These are phyloP conservation scores for Trichaptum fuscoviolaceum DNA, from an alignment of 768 basidiomycete species.

Conservation along the genomic window DNA sequence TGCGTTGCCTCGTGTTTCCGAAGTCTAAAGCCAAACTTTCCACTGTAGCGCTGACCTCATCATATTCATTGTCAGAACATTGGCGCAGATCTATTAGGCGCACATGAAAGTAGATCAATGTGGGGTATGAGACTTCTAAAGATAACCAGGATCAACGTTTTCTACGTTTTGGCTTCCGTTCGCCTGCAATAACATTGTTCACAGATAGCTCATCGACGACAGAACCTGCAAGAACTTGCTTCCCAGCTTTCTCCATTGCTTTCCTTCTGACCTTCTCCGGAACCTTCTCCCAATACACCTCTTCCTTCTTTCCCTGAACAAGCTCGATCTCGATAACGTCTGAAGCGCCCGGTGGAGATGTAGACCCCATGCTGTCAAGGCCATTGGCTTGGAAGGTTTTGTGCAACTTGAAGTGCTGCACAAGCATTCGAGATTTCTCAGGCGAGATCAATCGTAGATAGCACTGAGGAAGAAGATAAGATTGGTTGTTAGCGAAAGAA, in stretches of 20 bases:
- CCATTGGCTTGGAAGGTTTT: slow-evolving; percentile 41
- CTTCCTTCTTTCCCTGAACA: slow-evolving; percentile 58
- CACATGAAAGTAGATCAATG: not conserved
- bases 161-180: not conserved
- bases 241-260: slow-evolving; percentile 47
- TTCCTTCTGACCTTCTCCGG: slow-evolving; percentile 64
- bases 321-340: slow-evolving; percentile 43
- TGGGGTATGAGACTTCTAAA: not conserved
- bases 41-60: not conserved
- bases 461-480: slow-evolving; percentile 42
- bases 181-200: not conserved
- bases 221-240: not conserved
- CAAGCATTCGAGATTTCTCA: slow-evolving; percentile 37
- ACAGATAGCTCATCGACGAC: not conserved
- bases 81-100: not conserved
- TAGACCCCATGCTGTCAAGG: slow-evolving; percentile 47
- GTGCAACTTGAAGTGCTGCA: slow-evolving; percentile 36
- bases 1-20: not conserved
- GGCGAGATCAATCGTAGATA: slow-evolving; percentile 62
- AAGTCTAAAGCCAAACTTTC: not conserved
- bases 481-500: not conserved
- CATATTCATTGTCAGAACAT: not conserved
- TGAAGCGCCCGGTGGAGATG: slow-evolving; percentile 12
- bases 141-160: not conserved
- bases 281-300: slow-evolving; percentile 75